Evolutionary conservation across 345 rosid species (phyloP).

Genomic region (Salix suchowensis): DNA sequence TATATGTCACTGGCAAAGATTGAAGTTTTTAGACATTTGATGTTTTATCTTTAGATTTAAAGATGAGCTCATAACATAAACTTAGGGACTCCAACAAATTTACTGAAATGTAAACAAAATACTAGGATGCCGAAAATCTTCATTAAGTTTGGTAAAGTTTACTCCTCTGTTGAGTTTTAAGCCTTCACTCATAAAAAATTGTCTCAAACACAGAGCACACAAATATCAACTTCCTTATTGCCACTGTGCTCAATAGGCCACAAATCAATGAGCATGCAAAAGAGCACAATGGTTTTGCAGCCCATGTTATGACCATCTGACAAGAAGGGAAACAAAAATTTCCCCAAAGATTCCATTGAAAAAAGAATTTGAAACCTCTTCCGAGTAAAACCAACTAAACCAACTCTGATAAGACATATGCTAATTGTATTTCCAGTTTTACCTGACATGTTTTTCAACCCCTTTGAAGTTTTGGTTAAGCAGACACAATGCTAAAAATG

Average conservation of each 20-base stretch:
- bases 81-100: neutral
- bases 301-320: neutral
- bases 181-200: neutral
- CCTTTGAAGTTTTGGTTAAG: neutral
- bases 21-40: neutral
- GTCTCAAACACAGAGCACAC: neutral
- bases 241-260: neutral
- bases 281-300: neutral
- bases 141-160: neutral
- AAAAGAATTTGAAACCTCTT: neutral
- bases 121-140: neutral
- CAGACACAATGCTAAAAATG: neutral
- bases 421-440: neutral
- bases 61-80: neutral
- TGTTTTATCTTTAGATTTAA: neutral
- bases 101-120: neutral
- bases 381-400: neutral
- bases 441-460: neutral
- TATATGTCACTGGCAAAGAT: conserved; percentile 67
- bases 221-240: neutral
- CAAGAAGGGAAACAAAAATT: neutral
- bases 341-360: neutral
- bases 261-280: neutral
- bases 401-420: neutral
- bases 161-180: neutral